Base-by-base conservation (phyloP, 2,329 filamentous ascomycete species). In the Nannizziopsis barbatae region DNA sequence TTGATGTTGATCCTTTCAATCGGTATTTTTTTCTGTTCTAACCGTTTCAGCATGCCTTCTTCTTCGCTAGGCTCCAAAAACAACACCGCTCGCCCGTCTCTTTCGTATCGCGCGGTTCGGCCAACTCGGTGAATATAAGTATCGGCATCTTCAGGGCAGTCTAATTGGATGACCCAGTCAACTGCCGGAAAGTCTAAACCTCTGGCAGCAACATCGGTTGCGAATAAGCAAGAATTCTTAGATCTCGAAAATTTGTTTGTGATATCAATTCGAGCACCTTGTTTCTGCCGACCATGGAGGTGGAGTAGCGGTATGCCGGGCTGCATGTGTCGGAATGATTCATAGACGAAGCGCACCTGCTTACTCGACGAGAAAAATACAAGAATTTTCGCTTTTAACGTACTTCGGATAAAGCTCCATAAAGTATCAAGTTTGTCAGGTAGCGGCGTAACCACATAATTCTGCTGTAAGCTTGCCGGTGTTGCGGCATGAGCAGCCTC, bases 141-240 rank as follows among this genome's bases (percentile, higher is more conserved):
- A 60, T 96, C 92, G 3, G 86, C 84, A 64, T 98, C 90, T 65
- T 98, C 92, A 0, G 92, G 92, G 56, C 86, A 94, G 64, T 98
- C 92, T n/a, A 86, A 76, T 63, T 98, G 92, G n/a, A 98, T 87
- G 4, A 98, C 92, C 84, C 92, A 98, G 64, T 98, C 92, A 0
- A 98, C 92, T 2, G 88, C 83, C 0, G 92, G 92, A 62, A 98
- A 96, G 65, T 98, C 92, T 10, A 98, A 77, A 54, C 92, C 92
- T 65, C 92, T 79, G 0, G 92, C 92, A 3, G 93, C 88, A 5
- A 98, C 87, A 62, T 98, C 92, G 0, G 92, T 98, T 1, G 92
- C 87, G 62, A 98, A 95, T 0, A 98, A 75, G 61, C 92, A 95
- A 0, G 86, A 83, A 49, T 86, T 75, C 60, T 92, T 87, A 1